Base-by-base conservation (phyloP, 2,329 filamentous ascomycete species). In the Thielaviopsis populi region DNA sequence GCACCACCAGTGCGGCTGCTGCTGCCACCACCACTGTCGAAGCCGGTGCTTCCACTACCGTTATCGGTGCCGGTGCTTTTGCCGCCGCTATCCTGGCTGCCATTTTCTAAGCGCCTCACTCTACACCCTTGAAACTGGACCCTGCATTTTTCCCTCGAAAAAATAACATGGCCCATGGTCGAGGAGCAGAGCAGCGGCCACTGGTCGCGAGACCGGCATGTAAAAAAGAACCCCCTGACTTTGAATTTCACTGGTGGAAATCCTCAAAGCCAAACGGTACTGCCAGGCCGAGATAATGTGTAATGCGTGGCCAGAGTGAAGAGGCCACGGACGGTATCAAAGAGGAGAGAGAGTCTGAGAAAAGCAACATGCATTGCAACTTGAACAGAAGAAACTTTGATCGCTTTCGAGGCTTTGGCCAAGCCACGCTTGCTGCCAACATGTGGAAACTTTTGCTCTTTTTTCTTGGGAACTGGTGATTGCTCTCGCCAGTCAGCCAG, bases 21-120 rank as follows among this genome's bases (percentile, higher is more conserved):
- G 56, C 67, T 43, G 63, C 67, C 59, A 64, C 68, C 54, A 66
- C 69, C 53, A 63, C 64, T 33, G 46, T 66, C 67, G 27, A 68
- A 63, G 66, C 67, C 24, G 22, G 61, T 7, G 56, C 68, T 41
- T 63, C 67, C 56, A 62, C 67, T 56, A 65, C 68, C 60, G 61
- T 66, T 24, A 40, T 68, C 67, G 41, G 69, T 63, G 67, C 69
- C 27, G 75, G 75, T 59, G 74, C 72, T 60, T 71, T 75, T 68
- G 75, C 76, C 60, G 73, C 78, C 66, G 79, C 76, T 50, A 72
- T 66, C 10, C 19, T 66, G 27, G 65, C 54, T 43, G 65, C 62
- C 19, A 50, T 66, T 42, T 43, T 66, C 59, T 66, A 66, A 66
- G 37, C 41, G 4, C 17, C 30, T 24, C n/a, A 10, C 30, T 1